Base-by-base conservation (phyloP, 1,284 basidiomycete genomes). In the Heterobasidion annosum region DNA sequence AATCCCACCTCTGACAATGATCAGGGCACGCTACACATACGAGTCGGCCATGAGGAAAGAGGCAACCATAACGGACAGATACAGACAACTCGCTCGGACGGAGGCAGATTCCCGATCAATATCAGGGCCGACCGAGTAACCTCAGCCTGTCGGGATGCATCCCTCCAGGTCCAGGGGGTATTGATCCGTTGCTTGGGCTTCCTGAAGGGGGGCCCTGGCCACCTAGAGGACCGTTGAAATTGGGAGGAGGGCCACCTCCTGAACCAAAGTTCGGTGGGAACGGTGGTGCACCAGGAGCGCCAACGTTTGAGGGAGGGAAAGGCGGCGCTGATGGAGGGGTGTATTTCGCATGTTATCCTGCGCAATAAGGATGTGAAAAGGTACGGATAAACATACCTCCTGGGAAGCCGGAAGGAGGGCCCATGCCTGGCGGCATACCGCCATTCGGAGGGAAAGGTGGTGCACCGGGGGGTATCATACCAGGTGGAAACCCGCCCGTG, bases 111-210 rank as follows among this genome's bases (percentile, higher is more conserved):
- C 25, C 25, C 25, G 25, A 25, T 25, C 25, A 5, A 25, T 25
- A 25, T 25, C 5, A 25, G 25, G 25, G 25, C 25, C 25, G 25
- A 25, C 25, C 25, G 25, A 93, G 82, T 89, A 93, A 92, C 57
- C 89, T 77, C 67, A 91, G 62, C 57, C 91, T 78, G 70, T 93
- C 91, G n/a, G 91, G 91, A 69, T 93, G 91, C 61, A 93, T 89
- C 34, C 80, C 85, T 18, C 73, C 70, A 49, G 73, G 72, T 16
- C 67, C 69, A 4, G 62, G 50, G 50, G 56, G 43, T 18, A 37
- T 46, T 45, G 48, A 3, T 13, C 73, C 70, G 8, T 70, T 67
- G 56, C 49, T 48, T 42, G 59, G 45, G 61, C 19, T 63, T 72
- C 52, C 64, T 63, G 43, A 61, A 62, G 18, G 70, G 57, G 62